phyloP scores from a whole-genome alignment of 2,329 filamentous ascomycete genomes.

The Tolypocladium tropicale region DNA sequence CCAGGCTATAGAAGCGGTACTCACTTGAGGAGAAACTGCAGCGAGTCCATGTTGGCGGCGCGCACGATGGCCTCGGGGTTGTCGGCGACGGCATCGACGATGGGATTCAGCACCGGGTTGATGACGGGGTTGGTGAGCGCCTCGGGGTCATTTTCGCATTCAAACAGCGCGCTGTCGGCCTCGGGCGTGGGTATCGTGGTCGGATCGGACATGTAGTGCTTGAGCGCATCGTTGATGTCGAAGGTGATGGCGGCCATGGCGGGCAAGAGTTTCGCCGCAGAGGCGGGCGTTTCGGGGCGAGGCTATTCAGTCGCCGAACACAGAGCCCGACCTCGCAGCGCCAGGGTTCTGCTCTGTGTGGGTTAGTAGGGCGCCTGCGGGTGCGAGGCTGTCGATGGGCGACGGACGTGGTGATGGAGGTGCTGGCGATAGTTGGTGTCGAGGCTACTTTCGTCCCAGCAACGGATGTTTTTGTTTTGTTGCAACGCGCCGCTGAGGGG shows the following conservation, averaged over 20 bases:
- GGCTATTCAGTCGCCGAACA: not conserved
- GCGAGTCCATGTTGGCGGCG: conserved; percentile 73
- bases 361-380: not conserved
- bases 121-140: conserved; percentile 67
- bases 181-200: conserved; percentile 73
- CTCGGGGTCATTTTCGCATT: conserved; percentile 89
- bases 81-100: conserved; percentile 85
- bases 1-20: conserved; percentile 44
- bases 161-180: conserved; percentile 70
- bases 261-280: conserved; percentile 15
- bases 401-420: conserved; percentile 8
- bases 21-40: conserved; percentile 96
- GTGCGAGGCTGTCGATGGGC: not conserved
- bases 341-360: not conserved
- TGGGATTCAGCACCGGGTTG: conserved; percentile 79
- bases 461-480: conserved; percentile 23
- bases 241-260: conserved; percentile 71
- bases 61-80: conserved; percentile 81
- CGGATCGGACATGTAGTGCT: conserved; percentile 93
- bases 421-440: conserved; percentile 2
- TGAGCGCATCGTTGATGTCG: conserved; percentile 93
- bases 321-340: not conserved
- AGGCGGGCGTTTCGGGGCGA: conserved; percentile 7
- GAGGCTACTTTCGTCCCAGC: conserved; percentile 7
- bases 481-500: conserved; percentile 14